These are phyloP conservation scores for Torrubiellomyces zombiae DNA, from an alignment of 2,329 filamentous ascomycete species.

Conservation along the genomic window DNA sequence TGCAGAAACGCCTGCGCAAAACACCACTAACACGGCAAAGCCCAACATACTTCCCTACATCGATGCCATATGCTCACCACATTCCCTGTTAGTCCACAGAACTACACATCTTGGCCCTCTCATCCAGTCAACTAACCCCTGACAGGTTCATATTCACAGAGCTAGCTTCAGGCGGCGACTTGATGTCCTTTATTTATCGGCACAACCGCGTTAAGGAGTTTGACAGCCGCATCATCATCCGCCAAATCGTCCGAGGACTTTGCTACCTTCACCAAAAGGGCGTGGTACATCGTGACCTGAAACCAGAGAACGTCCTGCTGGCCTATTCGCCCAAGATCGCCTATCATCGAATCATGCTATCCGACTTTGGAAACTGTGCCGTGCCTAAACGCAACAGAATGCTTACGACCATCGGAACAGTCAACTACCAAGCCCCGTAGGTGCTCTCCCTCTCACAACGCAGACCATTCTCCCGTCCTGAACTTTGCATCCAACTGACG, in stretches of 20 bases:
- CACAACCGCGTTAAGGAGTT: slow-evolving; percentile 17
- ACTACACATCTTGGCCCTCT: too few relatives aligned
- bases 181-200: slow-evolving; percentile 29
- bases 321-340: slow-evolving; percentile 25
- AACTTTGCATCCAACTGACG: too few relatives aligned
- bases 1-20: not conserved
- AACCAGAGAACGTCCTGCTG: slow-evolving; percentile 36
- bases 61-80: slow-evolving; percentile 30
- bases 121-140: too few relatives aligned
- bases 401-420: slow-evolving; percentile 27
- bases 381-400: slow-evolving; percentile 24
- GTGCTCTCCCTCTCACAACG: slow-evolving; percentile 8
- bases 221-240: slow-evolving; percentile 26
- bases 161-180: slow-evolving; percentile 36
- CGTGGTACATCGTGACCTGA: slow-evolving; percentile 35
- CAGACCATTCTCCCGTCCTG: too few relatives aligned
- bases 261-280: slow-evolving; percentile 30
- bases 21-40: slow-evolving; percentile 16
- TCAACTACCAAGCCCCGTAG: slow-evolving; percentile 32
- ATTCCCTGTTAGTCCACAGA: slow-evolving; percentile 23
- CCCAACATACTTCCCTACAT: slow-evolving; percentile 37
- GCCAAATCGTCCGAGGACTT: slow-evolving; percentile 29
- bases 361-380: slow-evolving; percentile 34
- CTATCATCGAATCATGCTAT: slow-evolving; percentile 29
- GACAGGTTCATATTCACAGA: slow-evolving; percentile 39